Evolutionary conservation across 495 filamentous ascomycete species (phyloP).

Genomic region (Tetracladium marchalianum): DNA sequence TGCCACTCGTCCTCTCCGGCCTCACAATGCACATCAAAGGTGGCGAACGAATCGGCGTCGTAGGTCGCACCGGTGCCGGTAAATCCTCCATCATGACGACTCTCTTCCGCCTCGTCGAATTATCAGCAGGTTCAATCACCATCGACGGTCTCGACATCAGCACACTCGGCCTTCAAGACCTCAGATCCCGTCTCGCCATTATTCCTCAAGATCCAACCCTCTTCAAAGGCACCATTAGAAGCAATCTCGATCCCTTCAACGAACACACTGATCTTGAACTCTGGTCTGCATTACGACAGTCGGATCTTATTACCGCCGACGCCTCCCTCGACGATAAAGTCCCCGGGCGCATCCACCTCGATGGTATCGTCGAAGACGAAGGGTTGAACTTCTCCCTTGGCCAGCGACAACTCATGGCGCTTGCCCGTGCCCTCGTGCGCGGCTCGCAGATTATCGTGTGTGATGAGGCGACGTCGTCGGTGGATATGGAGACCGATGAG

Average conservation of each 20-base stretch:
- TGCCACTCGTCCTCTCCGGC: conserved; percentile 77
- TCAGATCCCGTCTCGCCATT: conserved; percentile 82
- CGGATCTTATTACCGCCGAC: conserved; percentile 54
- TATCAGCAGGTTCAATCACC: conserved; percentile 71
- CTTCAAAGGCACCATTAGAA: conserved; percentile 83
- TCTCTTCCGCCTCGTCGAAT: conserved; percentile 81
- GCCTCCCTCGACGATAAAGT: conserved; percentile 31
- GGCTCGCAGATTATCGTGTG: conserved; percentile 86
- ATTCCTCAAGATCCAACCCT: conserved; percentile 96
- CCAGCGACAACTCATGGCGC: conserved; percentile 90
- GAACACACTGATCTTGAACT: conserved; percentile 82
- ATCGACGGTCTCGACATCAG: conserved; percentile 90
- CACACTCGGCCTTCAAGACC: conserved; percentile 73
- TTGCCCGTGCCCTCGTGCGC: conserved; percentile 82
- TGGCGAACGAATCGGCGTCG: conserved; percentile 87
- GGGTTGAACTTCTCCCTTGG: conserved; percentile 95
- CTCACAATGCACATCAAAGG: conserved; percentile 67
- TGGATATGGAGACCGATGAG: conserved; percentile 94
- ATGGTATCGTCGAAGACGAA: conserved; percentile 82
- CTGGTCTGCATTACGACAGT: conserved; percentile 76
- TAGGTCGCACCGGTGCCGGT: conserved; percentile 87
- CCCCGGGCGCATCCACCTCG: conserved; percentile 63
- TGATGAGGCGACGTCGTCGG: conserved; percentile 86
- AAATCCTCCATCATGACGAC: conserved; percentile 93
- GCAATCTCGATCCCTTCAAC: conserved; percentile 86